phyloP scores from a whole-genome alignment of 192 early-diverging fungal genomes.

The Linnemannia elongata region DNA sequence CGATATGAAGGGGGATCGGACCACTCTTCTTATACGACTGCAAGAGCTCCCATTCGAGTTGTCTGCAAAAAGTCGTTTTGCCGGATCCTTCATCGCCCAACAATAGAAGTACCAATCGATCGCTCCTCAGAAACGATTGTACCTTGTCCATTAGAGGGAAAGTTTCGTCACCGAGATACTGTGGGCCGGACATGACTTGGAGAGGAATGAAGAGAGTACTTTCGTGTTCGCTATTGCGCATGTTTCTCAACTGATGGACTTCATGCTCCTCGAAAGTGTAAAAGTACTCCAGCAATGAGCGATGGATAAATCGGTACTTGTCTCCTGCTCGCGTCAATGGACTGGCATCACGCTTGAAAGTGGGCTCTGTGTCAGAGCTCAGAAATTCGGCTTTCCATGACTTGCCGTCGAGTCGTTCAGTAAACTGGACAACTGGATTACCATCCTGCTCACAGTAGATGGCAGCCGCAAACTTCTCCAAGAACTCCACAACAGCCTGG shows the following conservation, averaged over 20 bases:
- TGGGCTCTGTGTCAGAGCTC: not conserved
- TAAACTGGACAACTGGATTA: not conserved
- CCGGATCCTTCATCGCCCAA: too few relatives aligned
- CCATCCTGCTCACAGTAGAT: not conserved
- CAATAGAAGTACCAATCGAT: too few relatives aligned
- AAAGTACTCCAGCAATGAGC: not conserved
- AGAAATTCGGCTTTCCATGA: not conserved
- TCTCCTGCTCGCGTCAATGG: not conserved
- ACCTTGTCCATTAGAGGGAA: too few relatives aligned
- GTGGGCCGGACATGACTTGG: not conserved
- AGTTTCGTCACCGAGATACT: too few relatives aligned
- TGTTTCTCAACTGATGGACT: not conserved
- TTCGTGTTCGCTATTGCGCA: too few relatives aligned
- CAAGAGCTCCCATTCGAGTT: too few relatives aligned
- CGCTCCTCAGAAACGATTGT: too few relatives aligned
- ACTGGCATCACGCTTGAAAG: not conserved
- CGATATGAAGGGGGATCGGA: not conserved
- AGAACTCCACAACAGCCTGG: not conserved
- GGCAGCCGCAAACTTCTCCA: not conserved
- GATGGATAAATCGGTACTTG: not conserved
- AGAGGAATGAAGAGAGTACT: not conserved
- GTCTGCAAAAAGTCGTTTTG: too few relatives aligned
- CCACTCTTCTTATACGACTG: too few relatives aligned
- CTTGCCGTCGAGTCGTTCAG: fast-evolving
- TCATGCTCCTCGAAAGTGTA: not conserved